Evolutionary conservation across 306 rosid genomes (phyloP), one percentile per base, ranked within the genome.

Genomic region (Ormosia emarginata): DNA sequence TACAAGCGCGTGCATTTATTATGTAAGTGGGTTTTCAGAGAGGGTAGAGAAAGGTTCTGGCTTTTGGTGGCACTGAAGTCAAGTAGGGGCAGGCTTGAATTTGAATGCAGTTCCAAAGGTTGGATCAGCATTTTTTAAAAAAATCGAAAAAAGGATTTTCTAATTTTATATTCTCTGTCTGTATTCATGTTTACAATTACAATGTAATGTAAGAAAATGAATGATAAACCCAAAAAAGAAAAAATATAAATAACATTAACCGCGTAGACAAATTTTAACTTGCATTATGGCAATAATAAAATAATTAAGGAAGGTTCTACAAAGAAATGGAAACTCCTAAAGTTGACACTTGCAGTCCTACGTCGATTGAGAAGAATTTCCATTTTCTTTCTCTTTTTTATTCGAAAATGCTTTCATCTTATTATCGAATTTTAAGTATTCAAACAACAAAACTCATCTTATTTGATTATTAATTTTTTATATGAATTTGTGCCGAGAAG

Each of bases 1-100:
- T 24, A 75, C 2, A 77, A 71, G 58, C 83, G 81, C 53, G 85
- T 83, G 75, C 66, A 66, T 66, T 72, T 30, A 64, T 67, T 73
- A 24, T 67, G 40, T 17, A 14, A 18, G 33, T 5, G 11, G 7
- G 3, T 0, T 3, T 1, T 14, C 13, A 14, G 47, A 36, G 71
- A 29, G 17, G 47, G 37, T 1, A 18, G 4, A 5, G 61, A 36
- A 24, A 7, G 17, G 3, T 50, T 37, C 3, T 63, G 78, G 58
- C 39, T 40, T 46, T 9, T 71, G 82, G 15, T 79, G 30, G 49
- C 52, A 62, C 1, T 67, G 49, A 32, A 79, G 63, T 67, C 49
- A 32, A 79, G 63, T 37, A 46, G 83, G 72, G 46, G 33, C 12
- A 67, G 78, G 29, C 18, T 40, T 43, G 32, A 59, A 7, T 36